Conservation (phyloP, 257 asterid genomes). For the Orobanche coerulescens region DNA sequence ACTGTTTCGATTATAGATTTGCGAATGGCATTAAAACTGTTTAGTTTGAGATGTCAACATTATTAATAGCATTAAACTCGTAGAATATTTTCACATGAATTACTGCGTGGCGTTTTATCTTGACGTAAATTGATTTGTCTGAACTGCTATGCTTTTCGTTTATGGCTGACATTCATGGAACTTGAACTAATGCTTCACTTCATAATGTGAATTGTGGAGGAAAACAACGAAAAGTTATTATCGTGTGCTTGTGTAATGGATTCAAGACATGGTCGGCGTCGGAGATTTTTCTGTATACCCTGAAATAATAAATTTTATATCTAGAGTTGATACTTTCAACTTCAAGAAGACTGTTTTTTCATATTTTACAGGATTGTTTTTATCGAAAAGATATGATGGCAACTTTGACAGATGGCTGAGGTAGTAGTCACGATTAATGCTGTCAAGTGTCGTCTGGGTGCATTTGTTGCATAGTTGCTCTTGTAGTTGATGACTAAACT, state of each 20-base stretch:
- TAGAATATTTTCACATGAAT: conserved; percentile 4
- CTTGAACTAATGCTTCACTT: neutral
- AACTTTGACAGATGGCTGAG: neutral
- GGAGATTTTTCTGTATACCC: too few relatives aligned
- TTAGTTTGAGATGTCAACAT: conserved; percentile 17
- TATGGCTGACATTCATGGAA: conserved; percentile 6
- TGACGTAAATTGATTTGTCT: neutral
- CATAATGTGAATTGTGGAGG: neutral
- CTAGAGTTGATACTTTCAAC: too few relatives aligned
- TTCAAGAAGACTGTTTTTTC: neutral
- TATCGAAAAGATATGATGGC: neutral
- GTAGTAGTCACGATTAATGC: neutral
- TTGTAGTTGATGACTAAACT: neutral
- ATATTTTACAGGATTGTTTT: neutral
- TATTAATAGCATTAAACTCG: neutral
- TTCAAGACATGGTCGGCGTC: too few relatives aligned
- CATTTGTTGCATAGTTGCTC: neutral
- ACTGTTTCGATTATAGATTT: conserved; percentile 5
- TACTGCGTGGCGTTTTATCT: conserved; percentile 2
- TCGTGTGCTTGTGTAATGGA: too few relatives aligned
- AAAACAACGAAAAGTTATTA: conserved; percentile 6
- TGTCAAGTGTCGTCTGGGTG: conserved; percentile 1
- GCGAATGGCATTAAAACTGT: neutral
- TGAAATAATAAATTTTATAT: neutral
- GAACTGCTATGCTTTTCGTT: neutral